A percentile compares a stretch with the other conserved stretches of the same genome.
These are phyloP conservation scores for Juncus effusus DNA, from an alignment of 176 grass and related monocot genomes.

Conservation along the genomic window DNA sequence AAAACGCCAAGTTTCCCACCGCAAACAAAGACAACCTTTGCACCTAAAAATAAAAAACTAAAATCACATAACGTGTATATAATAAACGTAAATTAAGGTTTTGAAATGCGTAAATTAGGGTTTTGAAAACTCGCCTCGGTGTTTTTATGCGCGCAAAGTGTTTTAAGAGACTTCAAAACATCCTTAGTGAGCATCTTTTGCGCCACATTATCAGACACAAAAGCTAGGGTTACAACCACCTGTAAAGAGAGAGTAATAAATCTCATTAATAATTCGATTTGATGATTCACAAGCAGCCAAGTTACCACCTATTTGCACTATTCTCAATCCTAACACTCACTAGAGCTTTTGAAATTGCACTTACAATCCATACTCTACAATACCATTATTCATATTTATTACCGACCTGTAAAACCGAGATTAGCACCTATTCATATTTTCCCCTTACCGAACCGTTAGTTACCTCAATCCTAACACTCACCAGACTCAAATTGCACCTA, in stretches of 20 bases:
- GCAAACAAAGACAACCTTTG: constrained; percentile 86
- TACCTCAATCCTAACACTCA: too few species aligned
- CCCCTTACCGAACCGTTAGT: too few species aligned
- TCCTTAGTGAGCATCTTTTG: constrained; percentile 94
- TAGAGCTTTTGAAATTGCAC: too few species aligned
- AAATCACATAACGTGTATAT: constrained; percentile 6
- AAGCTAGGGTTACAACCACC: constrained; percentile 86
- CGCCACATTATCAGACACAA: constrained; percentile 91
- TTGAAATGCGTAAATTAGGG: background rate
- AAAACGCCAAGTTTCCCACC: constrained; percentile 98
- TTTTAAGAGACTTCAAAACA: constrained; percentile 84
- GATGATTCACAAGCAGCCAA: too few species aligned
- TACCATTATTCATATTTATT: too few species aligned
- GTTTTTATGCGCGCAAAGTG: constrained; percentile 87
- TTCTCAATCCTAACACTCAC: too few species aligned
- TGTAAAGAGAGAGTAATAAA: constrained; percentile 22
- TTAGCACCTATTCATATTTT: too few species aligned
- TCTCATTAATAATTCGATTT: too few species aligned
- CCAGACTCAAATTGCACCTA: too few species aligned
- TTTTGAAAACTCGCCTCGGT: constrained; percentile 60
- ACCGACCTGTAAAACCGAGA: too few species aligned
- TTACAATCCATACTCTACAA: too few species aligned
- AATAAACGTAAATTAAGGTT: background rate
- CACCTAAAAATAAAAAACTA: constrained; percentile 67
- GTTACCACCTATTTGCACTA: too few species aligned